Percentiles rank a stretch among this genome's conserved stretches.
These are phyloP conservation scores for Antitrichia curtipendula DNA, from an alignment of 225 moss, liverwort and hornwort species.

Conservation along the genomic window DNA sequence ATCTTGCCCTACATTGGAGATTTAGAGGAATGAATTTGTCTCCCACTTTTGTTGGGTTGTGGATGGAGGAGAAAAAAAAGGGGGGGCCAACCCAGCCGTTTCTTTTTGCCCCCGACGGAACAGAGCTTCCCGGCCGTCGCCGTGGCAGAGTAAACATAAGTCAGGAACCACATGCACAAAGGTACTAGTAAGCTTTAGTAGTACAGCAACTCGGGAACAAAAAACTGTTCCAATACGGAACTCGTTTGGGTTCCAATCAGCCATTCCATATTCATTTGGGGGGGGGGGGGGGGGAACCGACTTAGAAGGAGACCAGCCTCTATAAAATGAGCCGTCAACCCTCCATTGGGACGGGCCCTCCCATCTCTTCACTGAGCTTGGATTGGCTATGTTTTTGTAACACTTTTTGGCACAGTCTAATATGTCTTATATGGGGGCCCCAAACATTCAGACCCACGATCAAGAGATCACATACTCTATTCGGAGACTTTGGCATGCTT, in stretches of 20 bases:
- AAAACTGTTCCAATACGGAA: neutral
- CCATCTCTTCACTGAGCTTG: accelerated
- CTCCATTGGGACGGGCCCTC: accelerated
- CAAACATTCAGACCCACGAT: too few species aligned
- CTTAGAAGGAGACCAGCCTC: too few species aligned
- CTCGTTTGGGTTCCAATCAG: neutral
- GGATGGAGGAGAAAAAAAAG: neutral
- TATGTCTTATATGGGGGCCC: too few species aligned
- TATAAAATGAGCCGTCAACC: neutral
- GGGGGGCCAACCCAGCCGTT: neutral
- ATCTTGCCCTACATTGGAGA: neutral
- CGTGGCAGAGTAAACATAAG: neutral
- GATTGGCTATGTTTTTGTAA: neutral
- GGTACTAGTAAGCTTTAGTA: neutral
- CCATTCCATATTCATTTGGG: neutral
- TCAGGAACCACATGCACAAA: neutral
- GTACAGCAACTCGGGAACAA: neutral
- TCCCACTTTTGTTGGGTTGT: neutral
- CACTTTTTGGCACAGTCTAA: neutral
- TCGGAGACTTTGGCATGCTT: too few species aligned
- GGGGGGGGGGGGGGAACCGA: too few species aligned
- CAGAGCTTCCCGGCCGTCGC: neutral
- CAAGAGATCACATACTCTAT: too few species aligned
- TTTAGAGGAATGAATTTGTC: neutral
- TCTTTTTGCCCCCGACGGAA: neutral